A percentile compares a stretch with the other conserved stretches of the same genome.
Conservation (phyloP, 495 filamentous ascomycete genomes). For the Penicillium coprophilum region DNA sequence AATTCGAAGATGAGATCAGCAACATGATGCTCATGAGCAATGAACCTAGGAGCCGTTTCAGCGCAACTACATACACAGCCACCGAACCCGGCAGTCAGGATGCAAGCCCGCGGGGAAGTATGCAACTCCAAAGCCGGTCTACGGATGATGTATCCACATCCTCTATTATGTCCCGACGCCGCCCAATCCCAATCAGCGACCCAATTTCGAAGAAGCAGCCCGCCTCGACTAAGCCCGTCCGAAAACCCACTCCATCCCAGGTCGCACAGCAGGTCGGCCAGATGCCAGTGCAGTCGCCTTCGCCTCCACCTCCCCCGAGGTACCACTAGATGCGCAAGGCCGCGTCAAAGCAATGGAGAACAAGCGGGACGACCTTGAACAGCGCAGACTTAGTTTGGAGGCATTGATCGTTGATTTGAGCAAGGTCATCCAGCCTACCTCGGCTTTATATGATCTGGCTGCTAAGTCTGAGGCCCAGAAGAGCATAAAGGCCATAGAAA, state of each 20-base stretch:
- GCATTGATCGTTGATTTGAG: slow-evolving; percentile 73
- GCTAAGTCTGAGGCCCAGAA: slow-evolving; percentile 67
- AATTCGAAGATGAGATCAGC: slow-evolving; percentile 23
- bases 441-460: slow-evolving; percentile 55
- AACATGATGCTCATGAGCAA: slow-evolving; percentile 30
- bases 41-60: slow-evolving; percentile 69
- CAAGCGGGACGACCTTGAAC: slow-evolving; percentile 60
- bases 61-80: slow-evolving; percentile 68
- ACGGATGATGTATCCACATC: slow-evolving; percentile 26
- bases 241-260: slow-evolving; percentile 56
- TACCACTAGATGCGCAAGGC: slow-evolving; percentile 51
- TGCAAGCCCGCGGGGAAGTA: slow-evolving; percentile 45
- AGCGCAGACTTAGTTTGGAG: slow-evolving; percentile 68
- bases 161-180: slow-evolving; percentile 50
- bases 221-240: slow-evolving; percentile 40
- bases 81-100: slow-evolving; percentile 40
- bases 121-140: slow-evolving; percentile 36
- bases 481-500: slow-evolving; percentile 66
- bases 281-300: slow-evolving; percentile 50
- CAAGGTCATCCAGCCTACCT: slow-evolving; percentile 55
- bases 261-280: slow-evolving; percentile 46
- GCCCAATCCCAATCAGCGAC: slow-evolving; percentile 45
- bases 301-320: slow-evolving; percentile 48
- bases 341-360: slow-evolving; percentile 67
- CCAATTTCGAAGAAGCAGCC: slow-evolving; percentile 41